These are phyloP conservation scores for Tolypocladium endophyticum DNA, from an alignment of 2,329 filamentous ascomycete genomes.

Conservation along the genomic window DNA sequence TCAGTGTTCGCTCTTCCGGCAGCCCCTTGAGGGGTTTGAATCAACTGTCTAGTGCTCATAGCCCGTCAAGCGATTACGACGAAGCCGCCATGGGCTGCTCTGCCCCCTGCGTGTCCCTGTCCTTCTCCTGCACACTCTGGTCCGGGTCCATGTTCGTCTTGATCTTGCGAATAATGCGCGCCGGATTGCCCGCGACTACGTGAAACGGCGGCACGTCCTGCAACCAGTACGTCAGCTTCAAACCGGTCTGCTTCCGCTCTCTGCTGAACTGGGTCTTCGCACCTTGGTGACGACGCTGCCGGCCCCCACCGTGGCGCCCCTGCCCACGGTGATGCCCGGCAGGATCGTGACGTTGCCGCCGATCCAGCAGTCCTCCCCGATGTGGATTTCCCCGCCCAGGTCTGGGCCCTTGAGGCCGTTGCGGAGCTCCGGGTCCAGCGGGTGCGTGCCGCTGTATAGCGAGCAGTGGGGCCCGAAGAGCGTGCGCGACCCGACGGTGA, in stretches of 20 bases:
- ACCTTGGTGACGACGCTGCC: constrained; percentile 68
- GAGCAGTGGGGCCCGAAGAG: constrained; percentile 70
- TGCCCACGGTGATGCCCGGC: constrained; percentile 68
- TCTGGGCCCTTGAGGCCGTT: constrained; percentile 71
- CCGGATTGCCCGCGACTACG: constrained; percentile 17
- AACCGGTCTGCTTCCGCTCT: neutral
- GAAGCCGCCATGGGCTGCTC: neutral
- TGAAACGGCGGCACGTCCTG: constrained; percentile 17
- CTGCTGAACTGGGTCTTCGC: neutral
- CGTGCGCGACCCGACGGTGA: constrained; percentile 67
- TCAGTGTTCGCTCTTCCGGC: too few species aligned
- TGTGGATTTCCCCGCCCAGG: constrained; percentile 57
- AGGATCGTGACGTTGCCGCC: constrained; percentile 62
- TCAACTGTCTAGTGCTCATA: neutral
- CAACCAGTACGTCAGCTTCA: neutral
- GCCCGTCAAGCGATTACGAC: neutral
- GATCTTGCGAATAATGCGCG: constrained; percentile 1
- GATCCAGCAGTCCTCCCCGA: constrained; percentile 76
- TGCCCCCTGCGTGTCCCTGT: neutral
- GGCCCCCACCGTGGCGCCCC: constrained; percentile 64
- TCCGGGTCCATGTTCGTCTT: neutral
- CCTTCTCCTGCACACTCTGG: neutral
- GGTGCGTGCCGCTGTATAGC: constrained; percentile 67
- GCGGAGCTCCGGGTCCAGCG: constrained; percentile 61
- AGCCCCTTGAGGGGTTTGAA: neutral